Evolutionary conservation across 2,329 filamentous ascomycete species (phyloP), one percentile per base, ranked within the genome.

Genomic region (Metarhizium brunneum): DNA sequence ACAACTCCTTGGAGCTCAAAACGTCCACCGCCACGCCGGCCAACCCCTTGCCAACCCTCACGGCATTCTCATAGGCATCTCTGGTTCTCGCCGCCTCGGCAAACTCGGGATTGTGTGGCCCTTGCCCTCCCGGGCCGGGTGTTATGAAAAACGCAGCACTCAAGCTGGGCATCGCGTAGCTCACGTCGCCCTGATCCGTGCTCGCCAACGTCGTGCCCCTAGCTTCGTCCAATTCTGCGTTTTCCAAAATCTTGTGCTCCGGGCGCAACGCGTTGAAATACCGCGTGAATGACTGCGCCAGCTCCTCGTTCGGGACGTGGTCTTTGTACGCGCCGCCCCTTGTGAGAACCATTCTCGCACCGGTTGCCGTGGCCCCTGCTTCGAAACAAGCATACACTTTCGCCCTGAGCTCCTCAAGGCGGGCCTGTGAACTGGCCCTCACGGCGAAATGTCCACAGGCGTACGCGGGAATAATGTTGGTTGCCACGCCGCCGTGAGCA

Each of bases 101-200:
- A 60, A 81, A 84, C 0, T 75, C 73, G 0, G 76, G 73, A 8
- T 75, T 84, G 57, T 80, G 80, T 18, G 79, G 79, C 0, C 78
- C 76, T 47, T 59, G 55, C 6, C 57, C 57, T 25, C 35, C 32
- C 20, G 57, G 52, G 1, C 54, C 73, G 6, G 78, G 73, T 30
- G 66, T 68, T 55, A 83, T 80, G 32, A 71, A 70, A 61, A 82
- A 83, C 4, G 74, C 75, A 1, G 73, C 69, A 54, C 72, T 78
- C 43, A 84, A 63, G 54, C 76, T 79, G 43, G 81, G 82, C 70
- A 83, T 75, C 2, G 72, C 77, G 61, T 84, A 77, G 60, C 76
- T 82, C 54, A 84, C 67, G 59, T 84, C 75, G 0, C 81, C 82
- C 66, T 83, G 80, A 62, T 84, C 81, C 0, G 79, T 82, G 59